Base-by-base conservation (phyloP, 2,329 filamentous ascomycete genomes). In the Zasmidium citrigriseum region DNA sequence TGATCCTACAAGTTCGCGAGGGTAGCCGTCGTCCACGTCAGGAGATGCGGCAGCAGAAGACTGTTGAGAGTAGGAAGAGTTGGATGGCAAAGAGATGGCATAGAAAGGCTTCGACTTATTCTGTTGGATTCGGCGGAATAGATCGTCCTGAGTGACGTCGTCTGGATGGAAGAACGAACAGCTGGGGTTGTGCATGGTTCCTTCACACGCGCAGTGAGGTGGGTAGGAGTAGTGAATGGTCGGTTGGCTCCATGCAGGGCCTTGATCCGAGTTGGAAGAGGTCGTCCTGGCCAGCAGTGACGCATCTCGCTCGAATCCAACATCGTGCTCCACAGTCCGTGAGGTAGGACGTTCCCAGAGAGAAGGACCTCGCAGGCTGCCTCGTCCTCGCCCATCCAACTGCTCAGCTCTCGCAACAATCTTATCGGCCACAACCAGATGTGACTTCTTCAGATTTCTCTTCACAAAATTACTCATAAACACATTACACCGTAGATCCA, bases 401-500 rank as follows among this genome's bases (percentile, higher is more conserved):
- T 57, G 25, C 25, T 54, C 52, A 10, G 65, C 66, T 38, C 64
- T 64, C 34, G 47, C 57, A 4, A 70, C 60, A n/a, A 71, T 59
- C 48, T 64, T 71, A 41, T 88, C 85, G 2, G 93, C 89, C 3
- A 96, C 80, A 2, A 83, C 79, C 10, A 80, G 82, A 68, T 96
- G 91, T 0, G 89, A 85, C 69, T 89, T 90, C 68, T 89, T 89
- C 47, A 96, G 81, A 14, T 90, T 95, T 76, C 86, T 89, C 79
- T 90, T 93, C 58, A 96, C 89, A 69, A 96, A 96, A 7, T 78
- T 76, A 0, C 86, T 82, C 78, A 95, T 83, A 62, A 95, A 78
- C 58, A 91, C 78, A 68, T 92, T 93, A 77, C 91, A 96, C 57
- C 83, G 83, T 80, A 96, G 86, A 62, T 91, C 88, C 50, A 95